phyloP scores from a whole-genome alignment of 2,329 filamentous ascomycete genomes.

The Acarospora socialis region DNA sequence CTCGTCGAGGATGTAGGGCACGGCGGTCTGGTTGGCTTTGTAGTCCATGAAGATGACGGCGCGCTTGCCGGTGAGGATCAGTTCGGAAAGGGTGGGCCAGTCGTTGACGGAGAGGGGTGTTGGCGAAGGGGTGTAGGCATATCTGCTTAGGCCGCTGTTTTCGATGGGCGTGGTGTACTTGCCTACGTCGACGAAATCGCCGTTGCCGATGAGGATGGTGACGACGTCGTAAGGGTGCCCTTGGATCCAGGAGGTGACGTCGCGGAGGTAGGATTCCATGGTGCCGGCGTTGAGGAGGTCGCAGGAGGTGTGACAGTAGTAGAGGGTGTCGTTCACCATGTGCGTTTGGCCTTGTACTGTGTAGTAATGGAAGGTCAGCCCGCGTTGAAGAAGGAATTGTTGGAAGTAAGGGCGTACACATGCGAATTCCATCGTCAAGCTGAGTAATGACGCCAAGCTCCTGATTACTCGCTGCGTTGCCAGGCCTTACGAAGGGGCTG shows the following conservation, averaged over 20 bases:
- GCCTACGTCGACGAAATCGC: slow-evolving; percentile 52
- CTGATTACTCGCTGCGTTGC: slow-evolving; percentile 67
- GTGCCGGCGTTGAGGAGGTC: slow-evolving; percentile 68
- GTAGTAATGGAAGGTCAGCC: neutral
- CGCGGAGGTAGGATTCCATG: slow-evolving; percentile 56
- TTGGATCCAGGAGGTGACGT: slow-evolving; percentile 58
- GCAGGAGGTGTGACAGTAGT: slow-evolving; percentile 78
- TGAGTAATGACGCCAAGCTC: slow-evolving; percentile 51
- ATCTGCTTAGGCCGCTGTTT: slow-evolving; percentile 55
- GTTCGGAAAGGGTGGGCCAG: slow-evolving; percentile 70
- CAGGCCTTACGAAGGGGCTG: slow-evolving; percentile 61
- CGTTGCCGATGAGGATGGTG: slow-evolving; percentile 74
- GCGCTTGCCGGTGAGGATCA: slow-evolving; percentile 58
- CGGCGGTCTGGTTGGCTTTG: slow-evolving; percentile 59
- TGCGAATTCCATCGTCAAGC: slow-evolving; percentile 57
- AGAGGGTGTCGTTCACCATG: slow-evolving; percentile 40
- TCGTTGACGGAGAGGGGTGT: slow-evolving; percentile 56
- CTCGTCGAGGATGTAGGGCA: slow-evolving; percentile 76
- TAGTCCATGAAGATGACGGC: slow-evolving; percentile 78
- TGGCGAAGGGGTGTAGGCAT: slow-evolving; percentile 58
- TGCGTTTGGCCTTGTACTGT: slow-evolving; percentile 48
- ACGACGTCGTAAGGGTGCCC: slow-evolving; percentile 74
- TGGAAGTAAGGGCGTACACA: slow-evolving; percentile 28
- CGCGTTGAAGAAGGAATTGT: neutral
- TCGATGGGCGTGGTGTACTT: slow-evolving; percentile 57